Base-by-base conservation (phyloP, 345 rosid species). In the Capsella bursapastoris region DNA sequence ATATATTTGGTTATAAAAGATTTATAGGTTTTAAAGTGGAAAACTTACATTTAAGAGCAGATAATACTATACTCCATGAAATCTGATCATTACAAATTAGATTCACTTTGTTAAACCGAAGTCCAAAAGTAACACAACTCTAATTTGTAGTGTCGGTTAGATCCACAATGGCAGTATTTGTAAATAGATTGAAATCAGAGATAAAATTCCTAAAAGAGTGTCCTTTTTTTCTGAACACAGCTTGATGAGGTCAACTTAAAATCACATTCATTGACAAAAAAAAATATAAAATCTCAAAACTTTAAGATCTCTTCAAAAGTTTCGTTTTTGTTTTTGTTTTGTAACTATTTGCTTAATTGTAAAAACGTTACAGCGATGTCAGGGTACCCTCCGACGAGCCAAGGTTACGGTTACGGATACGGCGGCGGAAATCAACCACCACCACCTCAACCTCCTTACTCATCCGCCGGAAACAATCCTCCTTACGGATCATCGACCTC, bases 371-470 rank as follows among this genome's bases (percentile, higher is more conserved):
- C 25, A 61, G 13, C 49, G 56, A 78, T 78, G 81, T 66, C 81
- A 57, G 68, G 72, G 6, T 77, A 77, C 5, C 77, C 68, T 63
- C 80, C 84, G 6, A 69, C 90, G 31, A 83, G 88, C 69, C 71
- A 92, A 81, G 96, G 96, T 44, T 56, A 92, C 83, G 90, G 89
- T 58, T 52, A 76, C 80, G 29, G 66, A 35, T 83, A 72, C 43
- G 77, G 84, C 53, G 86, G 86, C 37, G 85, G 74, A 5, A 76
- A 62, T 59, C 70, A 61, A 40, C 78, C 52, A 16, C 85, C 52
- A 0, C 76, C 75, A 2, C 58, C 80, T 63, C 80, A 76, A 1
- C 81, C 85, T 29, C 66, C 84, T 16, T 77, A 80, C 52, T 71
- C 82, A 1, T 82, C 80, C 61, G 72, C 60, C 57, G 74, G 75